Evolutionary conservation across 1,284 basidiomycete genomes (phyloP), one percentile per base, ranked within the genome.

Genomic region (Malassezia obtusa): DNA sequence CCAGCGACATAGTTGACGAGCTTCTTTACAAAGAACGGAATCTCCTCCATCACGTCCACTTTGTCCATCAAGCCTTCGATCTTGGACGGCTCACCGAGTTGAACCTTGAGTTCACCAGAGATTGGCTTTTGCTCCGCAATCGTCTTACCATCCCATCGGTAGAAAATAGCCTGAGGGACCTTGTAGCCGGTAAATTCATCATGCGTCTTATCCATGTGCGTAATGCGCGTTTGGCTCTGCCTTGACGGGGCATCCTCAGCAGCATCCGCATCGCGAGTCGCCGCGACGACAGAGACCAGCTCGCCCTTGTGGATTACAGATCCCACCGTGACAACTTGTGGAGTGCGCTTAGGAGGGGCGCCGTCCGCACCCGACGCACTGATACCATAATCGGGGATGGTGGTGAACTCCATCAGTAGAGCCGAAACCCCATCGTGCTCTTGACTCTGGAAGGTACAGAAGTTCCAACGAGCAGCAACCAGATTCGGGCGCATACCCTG

Each of bases 401-500:
- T 96, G 61, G 84, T 89, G 67, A 96, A 90, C 75, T 98, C 92
- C 92, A 96, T 96, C 78, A 89, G 85, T 51, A 94, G 79, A 15
- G 89, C 71, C 17, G 59, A 51, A 10, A 89, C 84, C 9, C 84
- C 84, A n/a, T 83, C 86, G 21, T 77, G 45, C 40, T 63, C 63
- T 11, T 61, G 58, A 26, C 75, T 75, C 28, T 80, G 78, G 80
- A 99, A 99, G 77, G 87, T 82, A 48, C 80, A 84, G 78, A 98
- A 99, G 79, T 96, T 96, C 94, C 94, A 99, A 21, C 84, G 79
- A 15, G 87, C 79, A 4, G 94, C 94, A 59, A 95, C 83, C 51
- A 90, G 81, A 76, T 99, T 89, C 49, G 91, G 89, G 10, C 90
- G 83, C 89, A 99, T 95, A 67, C 91, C 92, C 76, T 98, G 94